These are phyloP conservation scores for Parachaetomium inaequale DNA, from an alignment of 495 filamentous ascomycete species.

Conservation along the genomic window DNA sequence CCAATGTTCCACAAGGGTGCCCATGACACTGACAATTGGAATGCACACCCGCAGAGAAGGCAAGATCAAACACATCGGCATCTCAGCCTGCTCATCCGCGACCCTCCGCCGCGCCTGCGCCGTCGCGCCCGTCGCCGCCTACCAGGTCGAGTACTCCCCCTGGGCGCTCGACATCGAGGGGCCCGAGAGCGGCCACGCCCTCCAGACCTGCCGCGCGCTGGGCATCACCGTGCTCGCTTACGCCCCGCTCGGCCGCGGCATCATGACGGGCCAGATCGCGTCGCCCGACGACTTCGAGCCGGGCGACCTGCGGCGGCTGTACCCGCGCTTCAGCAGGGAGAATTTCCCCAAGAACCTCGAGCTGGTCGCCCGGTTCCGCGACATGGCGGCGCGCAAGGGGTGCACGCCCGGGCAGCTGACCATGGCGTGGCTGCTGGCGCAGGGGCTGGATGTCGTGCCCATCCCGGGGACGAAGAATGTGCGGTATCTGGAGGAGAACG, in stretches of 20 bases:
- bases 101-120: constrained; percentile 41
- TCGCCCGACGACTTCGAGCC: constrained; percentile 37
- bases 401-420: constrained; percentile 48
- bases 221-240: constrained; percentile 48
- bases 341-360: constrained; percentile 54
- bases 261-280: constrained; percentile 41
- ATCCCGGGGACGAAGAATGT: constrained; percentile 57
- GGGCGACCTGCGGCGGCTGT: constrained; percentile 36
- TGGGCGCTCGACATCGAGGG: constrained; percentile 46
- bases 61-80: constrained; percentile 52
- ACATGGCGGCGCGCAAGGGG: constrained; percentile 48
- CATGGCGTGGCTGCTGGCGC: constrained; percentile 55
- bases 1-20: not conserved
- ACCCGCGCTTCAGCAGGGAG: constrained; percentile 48
- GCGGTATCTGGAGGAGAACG: constrained; percentile 57
- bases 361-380: constrained; percentile 47
- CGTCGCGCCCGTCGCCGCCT: constrained; percentile 38
- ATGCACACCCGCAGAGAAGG: constrained; percentile 29
- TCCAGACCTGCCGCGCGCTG: constrained; percentile 45
- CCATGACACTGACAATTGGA: not conserved
- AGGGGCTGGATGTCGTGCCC: constrained; percentile 54
- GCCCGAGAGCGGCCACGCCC: constrained; percentile 31
- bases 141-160: constrained; percentile 48
- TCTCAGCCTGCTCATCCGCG: constrained; percentile 38
- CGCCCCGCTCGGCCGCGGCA: constrained; percentile 47